Evolutionary conservation across 768 basidiomycete species (phyloP), one percentile per base, ranked within the genome.

Genomic region (Gelatoporia subvermispora): DNA sequence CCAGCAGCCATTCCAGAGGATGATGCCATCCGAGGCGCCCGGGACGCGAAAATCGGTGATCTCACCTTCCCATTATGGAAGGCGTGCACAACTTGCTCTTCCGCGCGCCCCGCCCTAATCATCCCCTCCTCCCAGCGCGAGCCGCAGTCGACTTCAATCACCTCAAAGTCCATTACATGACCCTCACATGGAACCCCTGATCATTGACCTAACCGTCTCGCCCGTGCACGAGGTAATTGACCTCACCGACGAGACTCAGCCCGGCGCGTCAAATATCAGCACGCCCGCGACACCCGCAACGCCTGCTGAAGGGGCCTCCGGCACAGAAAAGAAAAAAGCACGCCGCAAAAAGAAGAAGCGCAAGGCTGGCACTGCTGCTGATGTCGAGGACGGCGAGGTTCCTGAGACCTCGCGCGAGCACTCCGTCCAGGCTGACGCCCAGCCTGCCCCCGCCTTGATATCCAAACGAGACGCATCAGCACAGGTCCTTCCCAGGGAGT

Each of bases 311-410:
- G 28, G 28, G 7, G 13, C 28, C 28, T 7, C 28, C 11, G 42
- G 23, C 15, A 49, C 31, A 34, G 22, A 31, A 34, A 50, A 39
- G 56, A 51, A 51, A 23, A 31, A 13, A 13, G 28, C 28, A 31
- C 38, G 39, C 24, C 49, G 54, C 24, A 60, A 54, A 47, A 51
- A 48, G 48, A 55, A 53, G 46, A 58, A 54, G 43, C 41, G 52
- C 39, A 54, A 56, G 50, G 34, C 24, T 7, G 24, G 37, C n/a
- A 42, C 16, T 35, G 20, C n/a, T 22, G 25, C 2, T 2, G 47
- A 40, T 31, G 39, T 8, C n/a, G 61, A 60, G 47, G 59, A 60
- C 3, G 62, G 58, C n/a, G 62, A 60, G 49, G 41, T 57, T n/a
- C 39, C 22, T 16, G 49, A 54, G 39, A 46, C 43, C 38, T 59